These are phyloP conservation scores for Mucor saturninus DNA, from an alignment of 371 early-diverging fungal species.

Conservation along the genomic window DNA sequence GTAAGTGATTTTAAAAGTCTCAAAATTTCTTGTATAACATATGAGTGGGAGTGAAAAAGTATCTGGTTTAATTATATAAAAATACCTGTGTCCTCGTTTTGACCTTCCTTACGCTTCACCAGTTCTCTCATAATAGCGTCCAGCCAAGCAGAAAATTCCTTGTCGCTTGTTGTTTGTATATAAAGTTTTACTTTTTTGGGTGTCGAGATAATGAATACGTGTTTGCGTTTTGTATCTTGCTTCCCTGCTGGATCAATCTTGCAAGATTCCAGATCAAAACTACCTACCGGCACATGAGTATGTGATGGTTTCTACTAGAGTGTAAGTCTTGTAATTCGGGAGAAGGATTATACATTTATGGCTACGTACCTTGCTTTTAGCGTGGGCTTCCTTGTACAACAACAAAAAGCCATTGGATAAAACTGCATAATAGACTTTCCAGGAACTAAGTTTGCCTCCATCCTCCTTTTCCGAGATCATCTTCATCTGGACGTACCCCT, in stretches of 20 bases:
- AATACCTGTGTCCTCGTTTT: constrained; percentile 22
- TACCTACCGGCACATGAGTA: constrained; percentile 46
- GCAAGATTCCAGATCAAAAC: constrained; percentile 53
- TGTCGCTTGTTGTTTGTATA: constrained; percentile 46
- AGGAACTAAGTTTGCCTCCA: constrained; percentile 49
- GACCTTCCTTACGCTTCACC: constrained; percentile 41
- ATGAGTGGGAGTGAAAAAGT: too few relatives aligned
- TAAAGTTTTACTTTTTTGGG: constrained; percentile 44
- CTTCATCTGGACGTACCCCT: constrained; percentile 55
- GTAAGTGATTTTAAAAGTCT: constrained; percentile 24
- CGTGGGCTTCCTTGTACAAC: constrained; percentile 46
- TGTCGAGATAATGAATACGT: constrained; percentile 39
- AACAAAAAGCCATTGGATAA: constrained; percentile 48
- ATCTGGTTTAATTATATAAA: neutral
- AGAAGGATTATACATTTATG: neutral
- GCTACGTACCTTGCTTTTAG: constrained; percentile 37
- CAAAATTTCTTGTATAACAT: constrained; percentile 19
- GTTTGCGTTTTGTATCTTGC: constrained; percentile 39
- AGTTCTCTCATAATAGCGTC: constrained; percentile 59
- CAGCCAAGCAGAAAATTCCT: constrained; percentile 49
- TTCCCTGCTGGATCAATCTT: constrained; percentile 51
- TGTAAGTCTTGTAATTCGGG: too few relatives aligned
- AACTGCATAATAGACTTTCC: constrained; percentile 54
- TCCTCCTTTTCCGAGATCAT: constrained; percentile 52
- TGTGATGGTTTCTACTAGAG: constrained; percentile 22